Conservation (phyloP, 75 land plant species). For the Selaginella tamariscina region DNA sequence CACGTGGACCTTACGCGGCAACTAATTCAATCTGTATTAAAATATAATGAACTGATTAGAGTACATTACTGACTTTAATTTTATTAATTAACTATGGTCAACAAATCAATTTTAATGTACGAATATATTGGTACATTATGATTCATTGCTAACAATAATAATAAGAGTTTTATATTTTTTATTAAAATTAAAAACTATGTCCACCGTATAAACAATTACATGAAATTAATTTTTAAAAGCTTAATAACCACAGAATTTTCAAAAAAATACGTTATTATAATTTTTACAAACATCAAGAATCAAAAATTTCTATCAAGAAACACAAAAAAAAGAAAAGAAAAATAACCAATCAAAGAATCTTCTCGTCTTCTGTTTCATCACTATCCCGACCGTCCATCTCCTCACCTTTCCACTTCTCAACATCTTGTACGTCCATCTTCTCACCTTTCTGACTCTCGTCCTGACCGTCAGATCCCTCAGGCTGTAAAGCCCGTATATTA, state of each 20-base stretch:
- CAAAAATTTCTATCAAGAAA: neutral
- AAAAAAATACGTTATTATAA: no score
- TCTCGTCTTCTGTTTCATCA: neutral
- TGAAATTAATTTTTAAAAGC: no score
- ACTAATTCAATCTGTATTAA: neutral
- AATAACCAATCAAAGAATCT: neutral
- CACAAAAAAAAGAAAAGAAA: neutral
- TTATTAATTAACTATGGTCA: no score
- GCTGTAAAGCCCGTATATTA: slow-evolving; percentile 49
- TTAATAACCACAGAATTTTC: no score
- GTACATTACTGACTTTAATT: no score
- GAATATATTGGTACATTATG: no score
- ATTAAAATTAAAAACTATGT: no score
- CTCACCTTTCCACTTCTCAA: neutral
- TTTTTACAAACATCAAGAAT: no score
- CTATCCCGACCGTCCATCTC: neutral
- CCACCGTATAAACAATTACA: no score
- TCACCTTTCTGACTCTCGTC: neutral
- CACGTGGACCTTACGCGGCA: neutral
- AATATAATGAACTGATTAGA: neutral
- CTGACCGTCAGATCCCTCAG: neutral
- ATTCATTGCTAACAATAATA: no score
- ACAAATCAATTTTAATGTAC: no score
- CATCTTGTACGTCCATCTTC: neutral
- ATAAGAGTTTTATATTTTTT: no score